A percentile compares a stretch with the other conserved stretches of the same genome.
These are phyloP conservation scores for Echinochloa phyllopogon DNA, from an alignment of 176 grass and related monocot species.

Conservation along the genomic window DNA sequence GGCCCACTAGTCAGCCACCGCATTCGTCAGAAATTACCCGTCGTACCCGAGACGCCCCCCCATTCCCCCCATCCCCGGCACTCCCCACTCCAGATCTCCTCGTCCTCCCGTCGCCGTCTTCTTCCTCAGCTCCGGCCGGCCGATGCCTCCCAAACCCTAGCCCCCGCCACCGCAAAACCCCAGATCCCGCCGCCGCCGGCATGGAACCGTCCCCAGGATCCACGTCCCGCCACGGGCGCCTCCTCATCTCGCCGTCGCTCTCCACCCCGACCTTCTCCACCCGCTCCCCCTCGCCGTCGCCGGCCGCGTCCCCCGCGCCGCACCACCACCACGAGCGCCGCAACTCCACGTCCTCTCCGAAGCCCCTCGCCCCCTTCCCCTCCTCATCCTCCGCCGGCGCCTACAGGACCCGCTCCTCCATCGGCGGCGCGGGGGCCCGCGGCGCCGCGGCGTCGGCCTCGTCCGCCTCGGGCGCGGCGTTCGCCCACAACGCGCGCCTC, in stretches of 20 bases:
- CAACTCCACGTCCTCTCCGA: constrained; percentile 60
- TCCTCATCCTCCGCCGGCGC: constrained; percentile 40
- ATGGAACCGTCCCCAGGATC: constrained; percentile 80
- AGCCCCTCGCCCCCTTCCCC: constrained; percentile 55
- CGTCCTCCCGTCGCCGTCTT: constrained; percentile 12
- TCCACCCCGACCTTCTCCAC: constrained; percentile 69
- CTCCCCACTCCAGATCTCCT: constrained; percentile 40
- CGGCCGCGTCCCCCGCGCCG: constrained; percentile 50
- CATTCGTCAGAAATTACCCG: background rate
- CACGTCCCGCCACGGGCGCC: constrained; percentile 60
- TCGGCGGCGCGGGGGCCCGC: constrained; percentile 4
- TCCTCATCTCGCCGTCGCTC: constrained; percentile 73
- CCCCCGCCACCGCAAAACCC: constrained; percentile 44
- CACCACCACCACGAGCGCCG: constrained; percentile 57
- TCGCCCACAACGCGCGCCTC: constrained; percentile 72
- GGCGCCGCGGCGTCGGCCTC: constrained; percentile 30
- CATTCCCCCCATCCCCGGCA: background rate
- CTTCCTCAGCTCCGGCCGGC: constrained; percentile 39
- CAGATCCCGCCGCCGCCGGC: constrained; percentile 41
- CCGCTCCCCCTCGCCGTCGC: constrained; percentile 45
- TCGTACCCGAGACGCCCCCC: background rate
- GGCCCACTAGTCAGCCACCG: constrained; percentile 1
- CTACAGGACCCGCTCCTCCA: constrained; percentile 38
- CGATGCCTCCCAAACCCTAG: constrained; percentile 44
- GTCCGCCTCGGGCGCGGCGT: constrained; percentile 52